These are phyloP conservation scores for Ailanthus altissimus DNA, from an alignment of 345 rosid genomes.

Conservation along the genomic window DNA sequence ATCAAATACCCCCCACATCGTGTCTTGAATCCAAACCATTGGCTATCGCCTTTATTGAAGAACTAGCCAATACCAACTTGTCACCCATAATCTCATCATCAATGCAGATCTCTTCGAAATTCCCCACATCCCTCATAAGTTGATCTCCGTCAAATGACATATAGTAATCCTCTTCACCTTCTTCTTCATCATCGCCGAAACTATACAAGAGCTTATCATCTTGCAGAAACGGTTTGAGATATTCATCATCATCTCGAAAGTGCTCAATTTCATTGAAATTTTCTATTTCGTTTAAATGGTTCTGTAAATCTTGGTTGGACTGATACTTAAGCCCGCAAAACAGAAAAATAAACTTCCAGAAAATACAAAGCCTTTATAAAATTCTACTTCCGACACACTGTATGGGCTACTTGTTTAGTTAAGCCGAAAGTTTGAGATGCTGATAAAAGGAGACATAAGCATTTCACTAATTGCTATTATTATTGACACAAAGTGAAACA, in stretches of 20 bases:
- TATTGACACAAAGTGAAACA: too few relatives aligned
- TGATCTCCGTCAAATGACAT: conserved; percentile 48
- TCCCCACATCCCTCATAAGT: conserved; percentile 45
- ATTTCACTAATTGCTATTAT: too few relatives aligned
- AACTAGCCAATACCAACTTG: conserved; percentile 28
- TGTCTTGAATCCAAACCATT: conserved; percentile 33
- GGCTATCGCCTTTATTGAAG: conserved; percentile 24
- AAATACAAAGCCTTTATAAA: too few relatives aligned
- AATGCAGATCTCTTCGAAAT: conserved; percentile 43
- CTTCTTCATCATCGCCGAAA: conserved; percentile 75
- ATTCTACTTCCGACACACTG: too few relatives aligned
- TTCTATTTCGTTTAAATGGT: conserved; percentile 46
- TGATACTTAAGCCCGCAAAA: conserved; percentile 30
- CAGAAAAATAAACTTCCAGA: too few relatives aligned
- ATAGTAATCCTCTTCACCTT: conserved; percentile 54
- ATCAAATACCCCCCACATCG: conserved; percentile 22
- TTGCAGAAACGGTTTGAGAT: conserved; percentile 70
- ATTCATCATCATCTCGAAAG: conserved; percentile 57
- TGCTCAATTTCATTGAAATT: conserved; percentile 38
- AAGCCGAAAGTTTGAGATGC: too few relatives aligned
- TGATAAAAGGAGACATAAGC: too few relatives aligned
- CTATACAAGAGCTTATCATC: conserved; percentile 85
- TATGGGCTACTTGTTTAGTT: too few relatives aligned
- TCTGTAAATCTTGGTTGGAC: conserved; percentile 45
- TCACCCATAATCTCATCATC: conserved; percentile 38